Evolutionary conservation across 1,139 yeast genomes (phyloP).

Genomic region (Yamadazyma dushanensis): DNA sequence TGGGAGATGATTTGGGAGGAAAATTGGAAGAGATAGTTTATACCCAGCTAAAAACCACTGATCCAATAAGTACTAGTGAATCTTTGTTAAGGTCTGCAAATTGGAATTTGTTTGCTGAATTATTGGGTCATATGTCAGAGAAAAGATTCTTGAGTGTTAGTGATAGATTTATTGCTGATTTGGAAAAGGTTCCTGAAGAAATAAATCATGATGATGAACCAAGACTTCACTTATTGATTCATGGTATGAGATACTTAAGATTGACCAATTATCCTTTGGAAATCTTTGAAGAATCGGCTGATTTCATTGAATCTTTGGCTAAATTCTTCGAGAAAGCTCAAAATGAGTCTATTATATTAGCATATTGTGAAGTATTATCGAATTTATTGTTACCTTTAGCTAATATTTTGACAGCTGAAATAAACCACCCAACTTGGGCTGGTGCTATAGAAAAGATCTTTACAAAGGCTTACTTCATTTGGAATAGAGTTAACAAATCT

Average conservation of each 20-base stretch:
- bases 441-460: constrained; percentile 70
- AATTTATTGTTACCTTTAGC: constrained; percentile 80
- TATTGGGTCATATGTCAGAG: constrained; percentile 88
- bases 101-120: constrained; percentile 89
- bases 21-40: constrained; percentile 92
- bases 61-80: constrained; percentile 62
- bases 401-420: constrained; percentile 86
- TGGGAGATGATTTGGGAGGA: constrained; percentile 79
- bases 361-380: constrained; percentile 83
- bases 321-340: constrained; percentile 74
- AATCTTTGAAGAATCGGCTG: constrained; percentile 88
- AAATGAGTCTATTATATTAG: constrained; percentile 62
- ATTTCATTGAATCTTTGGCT: constrained; percentile 79
- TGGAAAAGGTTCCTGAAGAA: constrained; percentile 72
- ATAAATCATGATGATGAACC: constrained; percentile 64
- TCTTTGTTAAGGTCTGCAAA: constrained; percentile 83
- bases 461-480: constrained; percentile 44
- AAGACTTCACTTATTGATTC: constrained; percentile 69
- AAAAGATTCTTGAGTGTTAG: constrained; percentile 83
- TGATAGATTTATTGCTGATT: constrained; percentile 89
- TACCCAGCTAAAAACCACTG: constrained; percentile 84
- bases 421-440: constrained; percentile 94
- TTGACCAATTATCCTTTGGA: constrained; percentile 85
- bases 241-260: constrained; percentile 86
- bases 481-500: constrained; percentile 25